Percentiles rank a stretch among this genome's conserved stretches.
phyloP scores from a whole-genome alignment of 495 filamentous ascomycete species.

The Neurospora cerealis region DNA sequence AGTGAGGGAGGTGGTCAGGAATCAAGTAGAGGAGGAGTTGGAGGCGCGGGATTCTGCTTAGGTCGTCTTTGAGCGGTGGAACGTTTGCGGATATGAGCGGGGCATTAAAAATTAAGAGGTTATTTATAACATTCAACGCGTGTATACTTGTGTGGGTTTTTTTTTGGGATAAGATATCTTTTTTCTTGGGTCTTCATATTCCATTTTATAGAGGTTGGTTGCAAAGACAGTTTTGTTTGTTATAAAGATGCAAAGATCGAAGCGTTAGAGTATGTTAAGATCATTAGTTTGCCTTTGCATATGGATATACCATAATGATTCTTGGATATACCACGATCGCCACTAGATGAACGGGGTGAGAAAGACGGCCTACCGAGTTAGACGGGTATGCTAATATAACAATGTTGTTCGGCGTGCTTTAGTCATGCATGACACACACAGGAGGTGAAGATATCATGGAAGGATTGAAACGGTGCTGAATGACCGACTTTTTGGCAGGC shows the following conservation, averaged over 20 bases:
- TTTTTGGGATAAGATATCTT: background rate
- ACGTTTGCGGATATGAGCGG: background rate
- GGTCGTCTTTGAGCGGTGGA: background rate
- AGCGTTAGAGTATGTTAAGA: background rate
- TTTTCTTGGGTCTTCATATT: background rate
- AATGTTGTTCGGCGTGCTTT: background rate
- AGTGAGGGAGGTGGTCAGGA: conserved; percentile 45
- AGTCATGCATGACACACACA: background rate
- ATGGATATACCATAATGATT: no score
- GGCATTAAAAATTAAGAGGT: background rate
- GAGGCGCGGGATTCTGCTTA: background rate
- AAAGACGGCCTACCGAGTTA: no score
- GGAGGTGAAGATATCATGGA: background rate
- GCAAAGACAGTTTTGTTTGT: background rate
- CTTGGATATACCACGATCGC: no score
- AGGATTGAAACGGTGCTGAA: background rate
- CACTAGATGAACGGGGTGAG: no score
- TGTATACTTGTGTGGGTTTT: background rate
- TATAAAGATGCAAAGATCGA: background rate
- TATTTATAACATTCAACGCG: background rate
- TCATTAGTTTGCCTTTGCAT: no score
- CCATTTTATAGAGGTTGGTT: background rate
- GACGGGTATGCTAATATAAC: background rate
- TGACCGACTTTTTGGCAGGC: no score
- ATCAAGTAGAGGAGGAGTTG: conserved; percentile 45